Conservation (phyloP, 148 eudicot genomes). For the Fagopyrum tataricum region DNA sequence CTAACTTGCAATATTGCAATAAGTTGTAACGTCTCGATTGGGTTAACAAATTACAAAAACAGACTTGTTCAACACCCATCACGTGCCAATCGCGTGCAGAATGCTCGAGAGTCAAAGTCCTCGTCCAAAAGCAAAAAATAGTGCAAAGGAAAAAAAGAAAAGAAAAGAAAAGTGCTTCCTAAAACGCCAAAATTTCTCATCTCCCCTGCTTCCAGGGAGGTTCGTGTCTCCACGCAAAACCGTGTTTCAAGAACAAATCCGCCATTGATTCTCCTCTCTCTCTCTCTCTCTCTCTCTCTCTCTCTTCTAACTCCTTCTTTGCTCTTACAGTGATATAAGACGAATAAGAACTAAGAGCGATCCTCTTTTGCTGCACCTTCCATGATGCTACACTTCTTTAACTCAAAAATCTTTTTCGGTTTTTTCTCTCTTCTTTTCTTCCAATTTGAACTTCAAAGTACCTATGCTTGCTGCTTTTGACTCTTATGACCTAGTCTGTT, state of each 20-base stretch:
- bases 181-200: not conserved
- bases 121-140: not conserved
- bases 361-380: not conserved
- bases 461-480: conserved; percentile 1
- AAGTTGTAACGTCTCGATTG: not conserved
- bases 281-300: not conserved
- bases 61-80: not conserved
- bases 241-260: conserved; percentile 12
- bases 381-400: not conserved
- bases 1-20: too few relatives aligned
- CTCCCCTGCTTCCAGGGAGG: conserved; percentile 7
- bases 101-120: conserved; percentile 6
- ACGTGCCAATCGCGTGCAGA: conserved; percentile 8
- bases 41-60: not conserved
- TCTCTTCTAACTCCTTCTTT: conserved; percentile 1
- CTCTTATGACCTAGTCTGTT: not conserved
- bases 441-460: not conserved
- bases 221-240: not conserved
- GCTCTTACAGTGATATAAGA: not conserved
- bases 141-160: not conserved
- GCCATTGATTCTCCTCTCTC: not conserved
- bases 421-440: not conserved
- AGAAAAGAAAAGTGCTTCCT: not conserved
- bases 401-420: not conserved
- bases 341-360: not conserved